Evolutionary conservation across 257 asterid genomes (phyloP).

Genomic region (Cinchona pubescens): DNA sequence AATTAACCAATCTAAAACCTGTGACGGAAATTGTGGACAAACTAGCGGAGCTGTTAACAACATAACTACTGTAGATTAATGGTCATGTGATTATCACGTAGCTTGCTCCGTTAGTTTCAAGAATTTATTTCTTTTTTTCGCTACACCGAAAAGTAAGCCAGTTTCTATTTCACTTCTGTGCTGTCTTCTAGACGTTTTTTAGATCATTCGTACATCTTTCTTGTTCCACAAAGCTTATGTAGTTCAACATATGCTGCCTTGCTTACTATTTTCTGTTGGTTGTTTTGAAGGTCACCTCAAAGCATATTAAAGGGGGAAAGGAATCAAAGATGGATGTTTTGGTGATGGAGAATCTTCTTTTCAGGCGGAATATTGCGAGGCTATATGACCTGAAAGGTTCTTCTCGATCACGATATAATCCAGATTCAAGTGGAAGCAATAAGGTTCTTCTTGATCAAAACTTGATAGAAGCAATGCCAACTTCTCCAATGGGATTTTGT

Average conservation of each 20-base stretch:
- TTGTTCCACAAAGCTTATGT: slow-evolving; percentile 12
- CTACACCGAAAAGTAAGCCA: too few relatives aligned
- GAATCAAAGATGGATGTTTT: slow-evolving; percentile 70
- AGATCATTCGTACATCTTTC: neutral
- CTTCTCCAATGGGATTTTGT: slow-evolving; percentile 83
- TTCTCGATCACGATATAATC: slow-evolving; percentile 67
- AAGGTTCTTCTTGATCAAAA: slow-evolving; percentile 84
- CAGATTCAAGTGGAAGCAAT: slow-evolving; percentile 79
- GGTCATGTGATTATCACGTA: too few relatives aligned
- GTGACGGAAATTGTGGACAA: too few relatives aligned
- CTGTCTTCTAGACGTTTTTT: neutral
- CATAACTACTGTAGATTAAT: too few relatives aligned
- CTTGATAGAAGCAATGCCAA: slow-evolving; percentile 74
- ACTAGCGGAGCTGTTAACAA: too few relatives aligned
- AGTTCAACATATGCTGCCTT: neutral
- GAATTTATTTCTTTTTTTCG: too few relatives aligned
- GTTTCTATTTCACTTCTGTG: neutral
- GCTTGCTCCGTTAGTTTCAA: too few relatives aligned
- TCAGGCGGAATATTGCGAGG: slow-evolving; percentile 56
- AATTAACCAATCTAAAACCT: too few relatives aligned
- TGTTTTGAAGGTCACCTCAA: slow-evolving; percentile 49
- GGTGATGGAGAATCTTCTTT: slow-evolving; percentile 90
- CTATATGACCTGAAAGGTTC: slow-evolving; percentile 87
- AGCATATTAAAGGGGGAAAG: slow-evolving; percentile 70
- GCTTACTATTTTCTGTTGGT: neutral